These are phyloP conservation scores for Lasiodiplodia gonubiensis DNA, from an alignment of 2,329 filamentous ascomycete genomes.

Conservation along the genomic window DNA sequence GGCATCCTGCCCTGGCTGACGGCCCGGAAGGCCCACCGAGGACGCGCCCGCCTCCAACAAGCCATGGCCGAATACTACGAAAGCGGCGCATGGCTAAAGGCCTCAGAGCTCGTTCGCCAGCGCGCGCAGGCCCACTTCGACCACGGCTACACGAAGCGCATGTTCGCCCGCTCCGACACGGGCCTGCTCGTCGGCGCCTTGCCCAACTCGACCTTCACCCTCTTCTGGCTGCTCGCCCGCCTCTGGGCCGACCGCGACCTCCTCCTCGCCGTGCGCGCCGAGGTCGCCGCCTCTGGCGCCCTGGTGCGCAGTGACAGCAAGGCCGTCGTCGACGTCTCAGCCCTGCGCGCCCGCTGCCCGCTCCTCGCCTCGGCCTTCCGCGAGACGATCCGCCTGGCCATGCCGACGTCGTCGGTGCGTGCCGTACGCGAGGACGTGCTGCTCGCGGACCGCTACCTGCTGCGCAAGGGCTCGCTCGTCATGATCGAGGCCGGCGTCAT, in stretches of 20 bases:
- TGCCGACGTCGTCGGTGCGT: conserved; percentile 48
- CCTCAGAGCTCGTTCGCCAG: conserved; percentile 35
- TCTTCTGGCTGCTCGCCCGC: conserved; percentile 55
- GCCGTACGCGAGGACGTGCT: conserved; percentile 51
- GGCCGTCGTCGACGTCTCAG: conserved; percentile 45
- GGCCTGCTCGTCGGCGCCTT: conserved; percentile 44
- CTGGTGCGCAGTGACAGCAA: background rate
- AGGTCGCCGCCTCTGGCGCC: conserved; percentile 50
- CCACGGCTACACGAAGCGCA: conserved; percentile 34
- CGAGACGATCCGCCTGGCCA: conserved; percentile 53
- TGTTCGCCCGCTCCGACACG: conserved; percentile 36
- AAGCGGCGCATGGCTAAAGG: conserved; percentile 34
- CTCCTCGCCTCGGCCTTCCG: conserved; percentile 54
- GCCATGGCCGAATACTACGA: conserved; percentile 40
- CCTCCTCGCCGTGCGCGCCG: conserved; percentile 45
- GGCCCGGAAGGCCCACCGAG: conserved; percentile 47
- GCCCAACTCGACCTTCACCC: conserved; percentile 51
- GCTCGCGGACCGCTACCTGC: conserved; percentile 57
- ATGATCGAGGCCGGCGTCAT: conserved; percentile 54
- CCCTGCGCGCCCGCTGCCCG: conserved; percentile 49
- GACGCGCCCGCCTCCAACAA: conserved; percentile 40
- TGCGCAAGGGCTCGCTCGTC: conserved; percentile 51
- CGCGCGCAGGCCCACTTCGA: conserved; percentile 34
- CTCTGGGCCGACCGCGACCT: conserved; percentile 50
- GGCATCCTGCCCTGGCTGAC: conserved; percentile 44